Conservation (phyloP, 345 rosid species). For the Pugionium dolabratum region DNA sequence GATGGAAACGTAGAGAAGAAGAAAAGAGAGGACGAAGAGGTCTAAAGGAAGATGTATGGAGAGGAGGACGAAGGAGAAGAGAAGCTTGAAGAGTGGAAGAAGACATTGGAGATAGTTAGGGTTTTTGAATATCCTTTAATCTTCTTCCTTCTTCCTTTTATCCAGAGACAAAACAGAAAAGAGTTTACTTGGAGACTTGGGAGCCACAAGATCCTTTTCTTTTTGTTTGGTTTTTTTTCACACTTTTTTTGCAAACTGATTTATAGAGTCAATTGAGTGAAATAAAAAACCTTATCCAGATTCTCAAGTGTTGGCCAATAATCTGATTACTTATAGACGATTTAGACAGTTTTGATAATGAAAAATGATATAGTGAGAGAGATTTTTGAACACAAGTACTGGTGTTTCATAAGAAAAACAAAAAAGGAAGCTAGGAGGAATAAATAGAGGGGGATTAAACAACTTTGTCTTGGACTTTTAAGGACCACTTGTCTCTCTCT, state of each 20-base stretch:
- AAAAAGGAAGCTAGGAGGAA: conserved; percentile 2
- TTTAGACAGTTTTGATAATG: neutral
- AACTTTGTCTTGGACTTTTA: conserved; percentile 21
- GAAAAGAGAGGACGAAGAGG: conserved; percentile 19
- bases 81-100: conserved; percentile 66
- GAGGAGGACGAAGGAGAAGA: conserved; percentile 56
- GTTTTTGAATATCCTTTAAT: conserved; percentile 41
- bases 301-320: conserved; percentile 10
- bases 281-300: conserved; percentile 16
- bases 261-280: neutral
- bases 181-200: conserved; percentile 36
- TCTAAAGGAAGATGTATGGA: conserved; percentile 23
- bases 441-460: conserved; percentile 17
- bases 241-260: neutral
- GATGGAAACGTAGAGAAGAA: conserved; percentile 28
- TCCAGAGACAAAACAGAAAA: conserved; percentile 14
- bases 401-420: conserved; percentile 18
- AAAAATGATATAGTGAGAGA: too few species aligned
- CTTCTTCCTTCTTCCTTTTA: conserved; percentile 3
- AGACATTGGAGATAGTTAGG: conserved; percentile 54
- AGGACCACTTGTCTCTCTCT: neutral
- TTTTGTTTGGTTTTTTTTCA: neutral
- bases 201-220: conserved; percentile 33
- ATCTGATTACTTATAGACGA: neutral
- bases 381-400: conserved; percentile 26